Percentiles rank a stretch among this genome's conserved stretches.
phyloP scores from a whole-genome alignment of 768 basidiomycete genomes.

The Lanmaoa rubissima region DNA sequence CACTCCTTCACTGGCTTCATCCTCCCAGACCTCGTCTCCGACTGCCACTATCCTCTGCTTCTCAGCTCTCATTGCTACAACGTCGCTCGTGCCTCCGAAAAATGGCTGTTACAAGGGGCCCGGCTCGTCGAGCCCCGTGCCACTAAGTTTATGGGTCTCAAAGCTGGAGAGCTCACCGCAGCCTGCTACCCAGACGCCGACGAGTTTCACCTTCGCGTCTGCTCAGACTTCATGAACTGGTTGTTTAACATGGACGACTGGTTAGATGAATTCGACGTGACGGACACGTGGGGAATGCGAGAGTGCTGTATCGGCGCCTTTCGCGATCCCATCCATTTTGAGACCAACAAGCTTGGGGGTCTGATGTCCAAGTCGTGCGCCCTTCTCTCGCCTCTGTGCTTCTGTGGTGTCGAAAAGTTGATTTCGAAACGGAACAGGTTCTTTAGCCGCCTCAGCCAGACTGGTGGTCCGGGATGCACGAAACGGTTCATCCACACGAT shows the following conservation, averaged over 20 bases:
- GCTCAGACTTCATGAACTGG: conserved; percentile 63
- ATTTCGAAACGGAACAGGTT: conserved; percentile 28
- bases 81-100: conserved; percentile 38
- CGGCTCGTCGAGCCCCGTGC: conserved; percentile 30
- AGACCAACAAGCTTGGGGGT: conserved; percentile 30
- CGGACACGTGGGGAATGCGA: conserved; percentile 31
- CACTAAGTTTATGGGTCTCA: conserved; percentile 51
- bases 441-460: conserved; percentile 37
- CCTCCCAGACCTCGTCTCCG: conserved; percentile 42
- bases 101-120: conserved; percentile 33
- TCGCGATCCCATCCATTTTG: conserved; percentile 26
- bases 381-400: not conserved
- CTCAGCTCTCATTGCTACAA: conserved; percentile 34
- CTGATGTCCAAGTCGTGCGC: conserved; percentile 37
- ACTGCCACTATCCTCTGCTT: conserved; percentile 38
- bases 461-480: conserved; percentile 40
- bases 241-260: conserved; percentile 44
- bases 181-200: conserved; percentile 59
- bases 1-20: conserved; percentile 26
- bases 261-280: conserved; percentile 39
- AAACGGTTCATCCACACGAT: conserved; percentile 41
- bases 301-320: conserved; percentile 31
- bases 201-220: conserved; percentile 57
- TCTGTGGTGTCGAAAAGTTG: not conserved
- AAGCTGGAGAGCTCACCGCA: conserved; percentile 65